Conservation (phyloP, 2,329 filamentous ascomycete genomes). For the Trichoderma oligosporum region DNA sequence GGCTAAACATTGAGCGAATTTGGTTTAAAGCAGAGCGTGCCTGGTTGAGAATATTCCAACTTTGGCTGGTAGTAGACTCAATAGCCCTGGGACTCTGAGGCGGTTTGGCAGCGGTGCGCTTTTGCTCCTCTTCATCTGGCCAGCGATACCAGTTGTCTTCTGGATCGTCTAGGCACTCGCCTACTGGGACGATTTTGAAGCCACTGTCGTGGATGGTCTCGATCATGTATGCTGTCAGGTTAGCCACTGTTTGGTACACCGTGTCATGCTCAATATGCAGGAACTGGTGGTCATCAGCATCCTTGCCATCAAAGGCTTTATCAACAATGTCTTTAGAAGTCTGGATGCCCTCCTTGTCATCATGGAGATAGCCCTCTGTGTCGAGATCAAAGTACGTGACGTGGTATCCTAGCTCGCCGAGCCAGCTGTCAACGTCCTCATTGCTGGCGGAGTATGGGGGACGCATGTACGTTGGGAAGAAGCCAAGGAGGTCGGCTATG, state of each 20-base stretch:
- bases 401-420: conserved; percentile 51
- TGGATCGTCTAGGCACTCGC: conserved; percentile 52
- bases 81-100: background rate
- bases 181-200: conserved; percentile 45
- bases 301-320: conserved; percentile 33
- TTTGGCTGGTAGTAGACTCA: background rate
- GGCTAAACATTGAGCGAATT: background rate
- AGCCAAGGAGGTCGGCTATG: conserved; percentile 39
- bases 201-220: conserved; percentile 39
- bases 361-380: conserved; percentile 57
- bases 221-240: conserved; percentile 43
- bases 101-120: background rate
- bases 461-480: conserved; percentile 43
- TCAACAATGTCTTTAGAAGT: conserved; percentile 41
- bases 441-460: conserved; percentile 47
- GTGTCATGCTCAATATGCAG: conserved; percentile 54
- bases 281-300: conserved; percentile 34
- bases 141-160: conserved; percentile 50
- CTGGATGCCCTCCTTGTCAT: conserved; percentile 45
- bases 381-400: conserved; percentile 58
- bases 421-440: conserved; percentile 35
- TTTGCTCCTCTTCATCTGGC: background rate
- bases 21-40: background rate
- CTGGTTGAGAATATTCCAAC: background rate
- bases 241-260: conserved; percentile 43